phyloP scores from a whole-genome alignment of 345 rosid species.

The Clausena lansium region DNA sequence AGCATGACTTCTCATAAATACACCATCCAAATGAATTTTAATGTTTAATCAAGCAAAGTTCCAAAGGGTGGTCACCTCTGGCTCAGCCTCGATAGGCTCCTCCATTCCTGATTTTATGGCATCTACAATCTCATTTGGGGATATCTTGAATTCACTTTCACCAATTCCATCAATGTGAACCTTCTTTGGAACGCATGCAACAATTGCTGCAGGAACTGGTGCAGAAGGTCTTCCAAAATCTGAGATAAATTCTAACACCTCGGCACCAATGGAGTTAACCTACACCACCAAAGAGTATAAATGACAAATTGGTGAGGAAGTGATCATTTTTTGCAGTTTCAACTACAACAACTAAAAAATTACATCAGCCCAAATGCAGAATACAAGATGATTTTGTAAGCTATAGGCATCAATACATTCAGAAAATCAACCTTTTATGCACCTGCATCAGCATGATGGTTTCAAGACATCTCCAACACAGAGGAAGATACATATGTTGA shows the following conservation, averaged over 20 bases:
- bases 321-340: background rate
- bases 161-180: conserved; percentile 78
- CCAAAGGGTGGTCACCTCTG: conserved; percentile 59
- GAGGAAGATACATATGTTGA: background rate
- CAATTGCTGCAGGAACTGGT: conserved; percentile 95
- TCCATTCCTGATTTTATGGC: conserved; percentile 73
- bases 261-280: conserved; percentile 92
- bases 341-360: background rate
- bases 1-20: conserved; percentile 11
- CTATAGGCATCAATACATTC: background rate
- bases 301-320: conserved; percentile 10
- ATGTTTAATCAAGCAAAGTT: conserved; percentile 17
- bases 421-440: background rate
- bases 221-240: conserved; percentile 93
- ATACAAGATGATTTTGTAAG: background rate
- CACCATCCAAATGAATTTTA: conserved; percentile 4
- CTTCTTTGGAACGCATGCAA: conserved; percentile 93
- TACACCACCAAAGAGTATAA: conserved; percentile 25
- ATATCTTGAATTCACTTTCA: conserved; percentile 84
- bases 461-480: background rate
- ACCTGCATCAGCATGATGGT: background rate
- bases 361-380: conserved; percentile 2
- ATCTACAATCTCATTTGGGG: conserved; percentile 63
- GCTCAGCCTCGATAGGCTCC: conserved; percentile 95
- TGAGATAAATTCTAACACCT: conserved; percentile 84